Base-by-base conservation (phyloP, 2,329 filamentous ascomycete genomes). In the Mycocentrospora acerina region DNA sequence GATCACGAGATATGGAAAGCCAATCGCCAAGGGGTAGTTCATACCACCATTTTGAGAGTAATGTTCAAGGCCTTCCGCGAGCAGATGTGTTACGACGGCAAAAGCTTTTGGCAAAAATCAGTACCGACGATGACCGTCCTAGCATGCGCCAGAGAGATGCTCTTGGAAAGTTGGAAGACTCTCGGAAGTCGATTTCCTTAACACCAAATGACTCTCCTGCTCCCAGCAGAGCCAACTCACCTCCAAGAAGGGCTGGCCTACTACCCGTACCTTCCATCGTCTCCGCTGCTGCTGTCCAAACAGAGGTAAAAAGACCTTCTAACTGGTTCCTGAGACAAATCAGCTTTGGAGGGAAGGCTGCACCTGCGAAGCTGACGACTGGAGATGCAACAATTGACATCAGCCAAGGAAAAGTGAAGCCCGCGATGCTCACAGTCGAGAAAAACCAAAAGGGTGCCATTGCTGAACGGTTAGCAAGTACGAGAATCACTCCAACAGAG, bases 261-360 rank as follows among this genome's bases (percentile, higher is more conserved):
- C 46, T 46, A 15, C 29, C 55, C 30, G n/a, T 45, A 11, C 29
- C 46, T 12, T 28, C 42, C 13, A 28, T 35, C 13, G 25, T 28
- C 13, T 29, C 37, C 5, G 22, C 43, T 2, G 12, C 46, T 7
- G 18, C 46, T 29, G 25, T 24, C 3, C 57, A 47, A 24, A 24
- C 40, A 6, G 55, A 58, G 7, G 32, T 31, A 4, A 55, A 49
- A 24, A 49, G 57, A 18, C 60, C 62, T 14, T 53, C 54, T 3
- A 57, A 60, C 16, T 67, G 64, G 64, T 64, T 67, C 19, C 45
- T 67, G 8, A 48, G 64, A 29, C 64, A 69, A 24, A 67, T 70
- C 17, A 70, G 67, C 42, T 68, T 68, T 36, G 64, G 60, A n/a
- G 64, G 60, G 6, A 60, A 56, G 25, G 52, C 51, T 30, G 42